Base-by-base conservation (phyloP, 1,284 basidiomycete genomes). In the Ganoderma boninense region DNA sequence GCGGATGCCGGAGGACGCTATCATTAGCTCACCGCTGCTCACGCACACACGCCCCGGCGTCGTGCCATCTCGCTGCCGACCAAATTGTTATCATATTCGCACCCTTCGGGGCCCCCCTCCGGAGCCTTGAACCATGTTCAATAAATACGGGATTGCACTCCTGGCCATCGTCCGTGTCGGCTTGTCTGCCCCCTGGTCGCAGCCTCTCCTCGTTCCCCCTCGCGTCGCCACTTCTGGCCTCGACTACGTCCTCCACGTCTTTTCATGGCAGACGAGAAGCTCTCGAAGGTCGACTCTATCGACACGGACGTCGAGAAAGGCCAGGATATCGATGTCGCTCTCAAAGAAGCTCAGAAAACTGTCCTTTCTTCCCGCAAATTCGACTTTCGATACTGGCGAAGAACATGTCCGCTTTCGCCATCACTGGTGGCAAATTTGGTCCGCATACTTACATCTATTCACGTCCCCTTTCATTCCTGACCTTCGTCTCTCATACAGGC, bases 371-470 rank as follows among this genome's bases (percentile, higher is more conserved):
- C 62, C 32, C 77, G 73, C 26, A 79, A 71, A 29, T 71, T 87
- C 29, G 82, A 86, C 62, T 80, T 80, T 89, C 23, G 87, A 89
- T 75, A 77, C 79, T 44, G 88, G 87, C 16, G 76, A 85, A n/a
- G 82, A 86, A 66, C 81, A 80, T 62, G 70, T 84, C 46, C 81
- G 82, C 67, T 81, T 82, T 69, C 82, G 87, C 65, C 78, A 82
- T 60, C 80, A 80, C 44, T 87, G 87, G 86, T 88, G 85, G 85
- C 84, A 89, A 69, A 59, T 83, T 13, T 84, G 83, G 83, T 84
- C 43, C 61, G 78, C 7, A 16, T 56, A n/a, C n/a, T n/a, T n/a
- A 40, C 18, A 32, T 23, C 1, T 23, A 42, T 13, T 14, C 18
- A 7, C 16, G 16, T 16, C 42, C 18, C 14, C 66, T 35, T 4